A percentile compares a stretch with the other conserved stretches of the same genome.
These are phyloP conservation scores for Plasmodium knowlesi DNA, from an alignment of 169 alveolate genomes.

Conservation along the genomic window DNA sequence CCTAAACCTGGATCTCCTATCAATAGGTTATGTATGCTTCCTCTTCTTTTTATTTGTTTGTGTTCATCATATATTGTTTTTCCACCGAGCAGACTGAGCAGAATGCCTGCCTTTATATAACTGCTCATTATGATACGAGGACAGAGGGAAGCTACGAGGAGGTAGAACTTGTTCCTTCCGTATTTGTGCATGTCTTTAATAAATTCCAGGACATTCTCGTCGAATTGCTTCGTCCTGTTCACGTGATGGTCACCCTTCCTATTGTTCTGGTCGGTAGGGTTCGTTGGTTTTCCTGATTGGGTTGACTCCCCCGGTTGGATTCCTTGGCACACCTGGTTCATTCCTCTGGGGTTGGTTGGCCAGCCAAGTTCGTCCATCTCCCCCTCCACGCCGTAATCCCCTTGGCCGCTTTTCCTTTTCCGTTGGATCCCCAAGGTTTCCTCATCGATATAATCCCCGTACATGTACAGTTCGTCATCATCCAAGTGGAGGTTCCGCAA, in stretches of 20 bases:
- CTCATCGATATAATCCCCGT: conserved; percentile 48
- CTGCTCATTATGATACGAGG: conserved; percentile 70
- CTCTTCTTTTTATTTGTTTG: conserved; percentile 73
- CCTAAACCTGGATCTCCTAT: conserved; percentile 84
- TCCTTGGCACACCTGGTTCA: background rate
- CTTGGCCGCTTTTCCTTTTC: conserved; percentile 1
- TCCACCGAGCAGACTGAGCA: conserved; percentile 80
- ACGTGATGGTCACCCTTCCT: background rate
- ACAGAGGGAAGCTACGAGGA: conserved; percentile 80
- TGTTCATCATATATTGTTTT: conserved; percentile 76
- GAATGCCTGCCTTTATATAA: conserved; percentile 78
- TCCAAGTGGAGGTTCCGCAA: background rate
- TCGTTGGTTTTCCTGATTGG: background rate
- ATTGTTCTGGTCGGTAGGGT: background rate
- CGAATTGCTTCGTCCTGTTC: background rate
- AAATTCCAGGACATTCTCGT: conserved; percentile 43
- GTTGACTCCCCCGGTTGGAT: background rate
- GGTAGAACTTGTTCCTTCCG: conserved; percentile 78
- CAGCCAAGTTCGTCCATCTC: background rate
- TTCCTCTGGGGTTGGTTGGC: background rate
- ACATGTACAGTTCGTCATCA: conserved; percentile 18
- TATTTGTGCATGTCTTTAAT: conserved; percentile 76
- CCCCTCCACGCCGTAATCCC: background rate
- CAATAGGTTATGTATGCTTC: conserved; percentile 77
- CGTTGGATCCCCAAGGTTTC: background rate